Evolutionary conservation across 2,329 filamentous ascomycete genomes (phyloP).

Genomic region (Cercospora zeae-maydis): DNA sequence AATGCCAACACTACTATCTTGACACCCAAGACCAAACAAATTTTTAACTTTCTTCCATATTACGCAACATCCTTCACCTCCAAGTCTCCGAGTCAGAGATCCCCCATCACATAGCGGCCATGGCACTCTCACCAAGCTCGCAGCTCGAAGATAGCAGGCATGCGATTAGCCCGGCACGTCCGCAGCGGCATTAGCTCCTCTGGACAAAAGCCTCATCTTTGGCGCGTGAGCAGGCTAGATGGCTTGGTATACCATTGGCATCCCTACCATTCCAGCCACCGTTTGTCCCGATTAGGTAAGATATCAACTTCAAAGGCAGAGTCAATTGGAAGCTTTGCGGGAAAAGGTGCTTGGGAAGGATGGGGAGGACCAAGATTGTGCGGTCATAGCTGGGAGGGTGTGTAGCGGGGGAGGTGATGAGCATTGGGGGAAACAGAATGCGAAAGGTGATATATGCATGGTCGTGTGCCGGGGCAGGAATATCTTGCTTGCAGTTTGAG

Average conservation of each 20-base stretch:
- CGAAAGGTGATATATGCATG: background rate
- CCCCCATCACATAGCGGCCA: background rate
- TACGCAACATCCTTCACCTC: background rate
- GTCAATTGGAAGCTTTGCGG: background rate
- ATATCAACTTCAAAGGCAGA: background rate
- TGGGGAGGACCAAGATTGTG: background rate
- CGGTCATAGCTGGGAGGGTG: background rate
- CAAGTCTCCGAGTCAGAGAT: constrained; percentile 10
- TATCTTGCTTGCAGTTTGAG: background rate
- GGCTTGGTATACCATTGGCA: constrained; percentile 7
- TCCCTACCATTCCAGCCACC: background rate
- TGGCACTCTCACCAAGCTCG: constrained; percentile 6
- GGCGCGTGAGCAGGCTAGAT: background rate
- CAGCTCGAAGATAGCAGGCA: background rate
- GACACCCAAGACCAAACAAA: background rate
- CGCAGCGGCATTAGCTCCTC: background rate
- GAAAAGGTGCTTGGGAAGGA: background rate
- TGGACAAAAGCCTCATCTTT: background rate
- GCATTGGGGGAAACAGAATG: background rate
- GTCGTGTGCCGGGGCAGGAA: background rate
- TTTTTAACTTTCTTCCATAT: background rate
- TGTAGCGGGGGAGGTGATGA: background rate
- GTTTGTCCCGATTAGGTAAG: constrained; percentile 2
- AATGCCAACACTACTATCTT: background rate
- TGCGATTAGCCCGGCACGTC: background rate